phyloP scores from a whole-genome alignment of 768 basidiomycete species.

The Lentinula aciculospora region DNA sequence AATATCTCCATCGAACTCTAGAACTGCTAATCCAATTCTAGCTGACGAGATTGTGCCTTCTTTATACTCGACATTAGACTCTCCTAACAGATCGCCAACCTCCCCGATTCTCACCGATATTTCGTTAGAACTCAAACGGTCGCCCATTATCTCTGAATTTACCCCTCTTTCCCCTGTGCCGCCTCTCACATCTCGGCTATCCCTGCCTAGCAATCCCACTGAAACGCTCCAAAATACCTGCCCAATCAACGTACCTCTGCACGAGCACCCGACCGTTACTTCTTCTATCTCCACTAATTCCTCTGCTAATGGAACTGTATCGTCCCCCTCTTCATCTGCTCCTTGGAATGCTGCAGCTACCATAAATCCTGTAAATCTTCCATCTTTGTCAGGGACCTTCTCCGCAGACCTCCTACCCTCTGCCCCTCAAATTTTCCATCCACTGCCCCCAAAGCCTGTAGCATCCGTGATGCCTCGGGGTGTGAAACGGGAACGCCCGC shows the following conservation, averaged over 20 bases:
- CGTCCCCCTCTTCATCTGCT: not conserved
- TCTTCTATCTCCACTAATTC: not conserved
- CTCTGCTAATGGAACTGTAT: not conserved
- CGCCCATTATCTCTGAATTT: not conserved
- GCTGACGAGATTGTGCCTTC: not conserved
- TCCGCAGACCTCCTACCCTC: not conserved
- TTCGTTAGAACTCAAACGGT: not conserved
- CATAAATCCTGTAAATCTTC: not conserved
- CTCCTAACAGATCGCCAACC: not conserved
- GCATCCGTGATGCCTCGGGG: constrained; percentile 17
- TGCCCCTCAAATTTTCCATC: constrained; percentile 14
- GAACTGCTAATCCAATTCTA: not conserved
- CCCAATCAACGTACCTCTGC: not conserved
- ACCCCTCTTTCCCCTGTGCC: not conserved
- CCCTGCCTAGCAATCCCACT: not conserved
- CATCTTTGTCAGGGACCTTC: not conserved
- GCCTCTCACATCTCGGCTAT: not conserved
- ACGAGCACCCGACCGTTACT: not conserved
- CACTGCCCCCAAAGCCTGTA: constrained; percentile 27
- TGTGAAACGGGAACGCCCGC: constrained; percentile 31
- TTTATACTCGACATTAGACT: not conserved
- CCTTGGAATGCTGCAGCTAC: not conserved
- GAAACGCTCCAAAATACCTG: not conserved
- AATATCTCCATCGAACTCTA: not conserved
- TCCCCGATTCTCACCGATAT: not conserved